phyloP scores from a whole-genome alignment of 2,329 filamentous ascomycete species.

The Apiospora rasikravindrae region DNA sequence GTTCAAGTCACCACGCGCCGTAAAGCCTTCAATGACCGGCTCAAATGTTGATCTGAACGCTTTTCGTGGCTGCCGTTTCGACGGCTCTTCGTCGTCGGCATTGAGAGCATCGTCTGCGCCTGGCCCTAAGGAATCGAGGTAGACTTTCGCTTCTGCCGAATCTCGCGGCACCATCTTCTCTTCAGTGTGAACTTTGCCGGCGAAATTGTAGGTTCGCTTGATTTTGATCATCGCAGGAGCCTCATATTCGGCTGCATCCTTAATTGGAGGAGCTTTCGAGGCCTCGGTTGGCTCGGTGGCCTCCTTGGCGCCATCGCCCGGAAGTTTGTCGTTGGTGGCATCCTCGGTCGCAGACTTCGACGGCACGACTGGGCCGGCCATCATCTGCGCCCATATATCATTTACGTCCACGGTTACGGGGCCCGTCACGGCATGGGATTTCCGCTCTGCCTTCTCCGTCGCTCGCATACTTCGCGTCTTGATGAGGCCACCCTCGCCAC shows the following conservation, averaged over 20 bases:
- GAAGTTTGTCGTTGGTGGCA: background rate
- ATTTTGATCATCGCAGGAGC: conserved; percentile 60
- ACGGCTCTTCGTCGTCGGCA: conserved; percentile 35
- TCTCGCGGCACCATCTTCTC: conserved; percentile 70
- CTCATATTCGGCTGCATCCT: conserved; percentile 29
- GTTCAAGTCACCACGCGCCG: conserved; percentile 61
- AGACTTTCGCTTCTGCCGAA: conserved; percentile 70
- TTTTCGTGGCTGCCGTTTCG: conserved; percentile 55
- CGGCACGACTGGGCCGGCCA: conserved; percentile 46
- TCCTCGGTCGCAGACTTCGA: conserved; percentile 27
- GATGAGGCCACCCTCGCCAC: conserved; percentile 66
- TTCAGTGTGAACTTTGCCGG: conserved; percentile 73
- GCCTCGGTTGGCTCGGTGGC: conserved; percentile 23
- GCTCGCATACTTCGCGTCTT: conserved; percentile 76
- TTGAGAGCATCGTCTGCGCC: conserved; percentile 30
- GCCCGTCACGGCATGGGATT: conserved; percentile 55
- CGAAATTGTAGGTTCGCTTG: conserved; percentile 76
- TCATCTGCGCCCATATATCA: conserved; percentile 72
- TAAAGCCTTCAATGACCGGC: conserved; percentile 52
- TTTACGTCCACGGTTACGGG: conserved; percentile 75
- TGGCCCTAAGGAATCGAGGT: conserved; percentile 57
- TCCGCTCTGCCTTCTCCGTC: conserved; percentile 66
- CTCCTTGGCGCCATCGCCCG: background rate
- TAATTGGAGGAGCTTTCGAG: conserved; percentile 21
- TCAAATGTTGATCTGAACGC: conserved; percentile 69